phyloP scores from a whole-genome alignment of 305 asterid genomes.

The Fraxinus sp. region DNA sequence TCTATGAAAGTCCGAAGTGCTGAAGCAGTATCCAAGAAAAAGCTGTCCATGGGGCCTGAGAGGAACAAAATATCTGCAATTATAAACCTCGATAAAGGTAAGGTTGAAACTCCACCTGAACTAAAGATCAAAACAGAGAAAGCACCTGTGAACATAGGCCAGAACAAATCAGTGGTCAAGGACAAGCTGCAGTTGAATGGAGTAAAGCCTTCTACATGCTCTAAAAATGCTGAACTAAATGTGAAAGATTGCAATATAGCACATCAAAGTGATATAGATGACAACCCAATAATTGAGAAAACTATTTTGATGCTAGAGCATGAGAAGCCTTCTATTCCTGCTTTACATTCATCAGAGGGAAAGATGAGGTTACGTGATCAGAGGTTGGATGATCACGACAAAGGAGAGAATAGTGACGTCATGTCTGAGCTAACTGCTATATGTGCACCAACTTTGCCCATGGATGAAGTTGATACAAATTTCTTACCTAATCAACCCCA shows the following conservation, averaged over 20 bases:
- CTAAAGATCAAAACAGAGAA: conserved; percentile 66
- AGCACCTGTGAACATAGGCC: conserved; percentile 35
- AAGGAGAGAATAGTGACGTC: conserved; percentile 33
- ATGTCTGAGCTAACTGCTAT: conserved; percentile 35
- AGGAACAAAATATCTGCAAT: conserved; percentile 76
- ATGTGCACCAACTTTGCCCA: conserved; percentile 43
- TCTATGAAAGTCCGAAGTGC: conserved; percentile 52
- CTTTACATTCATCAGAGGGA: conserved; percentile 37
- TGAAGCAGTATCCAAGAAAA: conserved; percentile 51
- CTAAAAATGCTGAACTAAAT: conserved; percentile 38
- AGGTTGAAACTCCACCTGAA: conserved; percentile 82
- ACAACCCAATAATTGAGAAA: conserved; percentile 76
- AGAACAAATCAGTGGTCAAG: conserved; percentile 34
- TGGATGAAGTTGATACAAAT: conserved; percentile 41
- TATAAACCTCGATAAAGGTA: conserved; percentile 72
- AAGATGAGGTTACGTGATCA: conserved; percentile 29
- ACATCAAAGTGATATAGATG: conserved; percentile 56
- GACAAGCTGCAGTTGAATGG: conserved; percentile 34
- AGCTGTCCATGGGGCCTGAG: conserved; percentile 62
- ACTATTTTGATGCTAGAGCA: conserved; percentile 69
- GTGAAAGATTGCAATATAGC: conserved; percentile 32
- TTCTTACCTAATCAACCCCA: conserved; percentile 30
- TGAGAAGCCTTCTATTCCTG: conserved; percentile 60
- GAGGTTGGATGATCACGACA: conserved; percentile 28
- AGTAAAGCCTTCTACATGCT: conserved; percentile 37